Evolutionary conservation across 2,329 filamentous ascomycete genomes (phyloP).

Genomic region (Madurella mycetomatis): DNA sequence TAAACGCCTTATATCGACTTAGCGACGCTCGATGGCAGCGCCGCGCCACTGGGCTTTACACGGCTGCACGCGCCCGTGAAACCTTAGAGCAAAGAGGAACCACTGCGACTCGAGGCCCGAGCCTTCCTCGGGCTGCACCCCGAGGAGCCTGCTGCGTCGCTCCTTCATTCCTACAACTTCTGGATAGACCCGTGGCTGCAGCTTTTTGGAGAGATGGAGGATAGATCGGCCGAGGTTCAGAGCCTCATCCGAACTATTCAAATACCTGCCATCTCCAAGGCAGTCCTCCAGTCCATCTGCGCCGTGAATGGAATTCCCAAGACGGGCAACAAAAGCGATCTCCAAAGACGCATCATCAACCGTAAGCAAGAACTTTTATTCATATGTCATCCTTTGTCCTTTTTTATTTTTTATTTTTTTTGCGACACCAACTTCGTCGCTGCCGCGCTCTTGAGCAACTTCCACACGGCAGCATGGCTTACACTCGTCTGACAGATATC

Average conservation of each 20-base stretch:
- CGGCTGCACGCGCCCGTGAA: slow-evolving; percentile 1
- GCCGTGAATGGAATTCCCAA: slow-evolving; percentile 68
- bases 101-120: background rate
- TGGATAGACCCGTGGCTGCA: background rate
- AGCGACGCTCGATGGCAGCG: background rate
- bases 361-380: slow-evolving; percentile 50
- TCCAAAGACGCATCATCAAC: slow-evolving; percentile 72
- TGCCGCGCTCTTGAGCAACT: background rate
- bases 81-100: background rate
- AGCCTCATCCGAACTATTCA: slow-evolving; percentile 43
- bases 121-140: slow-evolving; percentile 2
- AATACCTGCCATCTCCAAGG: slow-evolving; percentile 46
- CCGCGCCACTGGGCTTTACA: background rate
- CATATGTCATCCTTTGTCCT: background rate
- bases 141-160: background rate
- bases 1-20: background rate
- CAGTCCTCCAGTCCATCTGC: slow-evolving; percentile 72
- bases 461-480: slow-evolving; percentile 1
- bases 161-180: slow-evolving; percentile 4
- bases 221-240: slow-evolving; percentile 38
- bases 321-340: slow-evolving; percentile 77
- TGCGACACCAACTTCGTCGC: background rate
- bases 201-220: slow-evolving; percentile 14
- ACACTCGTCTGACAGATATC: slow-evolving; percentile 36
- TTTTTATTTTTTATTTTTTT: background rate